phyloP scores from a whole-genome alignment of 805 yeast species.

The Lipomyces yamanashiensis region DNA sequence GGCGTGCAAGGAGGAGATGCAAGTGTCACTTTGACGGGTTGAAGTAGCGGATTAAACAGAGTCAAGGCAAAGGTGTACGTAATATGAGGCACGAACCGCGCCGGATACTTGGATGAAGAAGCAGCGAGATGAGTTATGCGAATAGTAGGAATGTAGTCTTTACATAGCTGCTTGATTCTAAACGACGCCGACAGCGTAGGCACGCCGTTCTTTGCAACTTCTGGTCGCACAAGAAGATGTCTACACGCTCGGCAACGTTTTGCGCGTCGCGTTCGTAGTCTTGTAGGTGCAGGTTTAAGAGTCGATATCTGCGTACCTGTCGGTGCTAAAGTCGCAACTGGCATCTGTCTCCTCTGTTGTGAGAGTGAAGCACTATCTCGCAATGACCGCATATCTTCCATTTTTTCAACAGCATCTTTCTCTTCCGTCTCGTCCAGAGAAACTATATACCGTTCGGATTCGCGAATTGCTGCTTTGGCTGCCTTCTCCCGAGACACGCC shows the following conservation, averaged over 20 bases:
- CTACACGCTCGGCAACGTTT: slow-evolving; percentile 45
- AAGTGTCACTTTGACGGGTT: slow-evolving; percentile 20
- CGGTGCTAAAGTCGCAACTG: background rate
- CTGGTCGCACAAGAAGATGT: slow-evolving; percentile 45
- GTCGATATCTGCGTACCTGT: background rate
- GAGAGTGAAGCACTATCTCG: background rate
- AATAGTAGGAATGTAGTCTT: slow-evolving; percentile 26
- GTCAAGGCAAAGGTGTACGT: slow-evolving; percentile 33
- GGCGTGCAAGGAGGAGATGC: slow-evolving; percentile 33
- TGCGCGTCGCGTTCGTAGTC: slow-evolving; percentile 41
- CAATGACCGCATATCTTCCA: background rate
- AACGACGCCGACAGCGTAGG: slow-evolving; percentile 23
- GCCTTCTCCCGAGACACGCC: slow-evolving; percentile 24
- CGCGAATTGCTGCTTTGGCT: slow-evolving; percentile 6
- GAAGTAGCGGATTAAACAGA: slow-evolving; percentile 29
- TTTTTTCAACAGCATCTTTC: background rate
- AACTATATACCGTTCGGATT: background rate
- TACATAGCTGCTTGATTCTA: slow-evolving; percentile 24
- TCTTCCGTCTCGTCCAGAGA: background rate
- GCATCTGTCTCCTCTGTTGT: slow-evolving; percentile 8
- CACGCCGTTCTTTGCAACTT: slow-evolving; percentile 12
- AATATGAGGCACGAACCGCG: slow-evolving; percentile 18
- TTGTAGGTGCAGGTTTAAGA: slow-evolving; percentile 39
- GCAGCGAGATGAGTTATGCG: slow-evolving; percentile 21
- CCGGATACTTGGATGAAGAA: slow-evolving; percentile 13